Conservation (phyloP, 441 rosid species). For the Pelargonium myrrhifolium region DNA sequence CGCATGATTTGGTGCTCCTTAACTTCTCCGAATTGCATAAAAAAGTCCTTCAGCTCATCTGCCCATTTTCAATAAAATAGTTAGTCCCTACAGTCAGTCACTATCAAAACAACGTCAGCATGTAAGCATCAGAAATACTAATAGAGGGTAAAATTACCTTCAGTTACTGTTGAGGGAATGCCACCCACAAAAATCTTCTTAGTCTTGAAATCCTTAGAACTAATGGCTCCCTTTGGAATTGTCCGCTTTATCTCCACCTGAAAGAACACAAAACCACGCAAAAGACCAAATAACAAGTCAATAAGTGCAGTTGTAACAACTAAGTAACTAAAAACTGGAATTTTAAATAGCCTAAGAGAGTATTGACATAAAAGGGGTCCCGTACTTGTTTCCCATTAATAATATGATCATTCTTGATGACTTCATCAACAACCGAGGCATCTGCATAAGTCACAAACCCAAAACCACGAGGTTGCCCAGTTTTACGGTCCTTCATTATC, state of each 20-base stretch:
- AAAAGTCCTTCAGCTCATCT: constrained; percentile 68
- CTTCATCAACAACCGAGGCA: constrained; percentile 75
- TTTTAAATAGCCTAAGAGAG: neutral
- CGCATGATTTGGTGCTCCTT: constrained; percentile 68
- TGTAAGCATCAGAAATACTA: neutral
- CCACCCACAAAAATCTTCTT: constrained; percentile 76
- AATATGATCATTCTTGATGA: constrained; percentile 64
- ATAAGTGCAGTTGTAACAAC: neutral
- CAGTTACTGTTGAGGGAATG: constrained; percentile 52
- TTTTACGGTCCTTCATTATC: constrained; percentile 83
- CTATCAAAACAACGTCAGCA: neutral
- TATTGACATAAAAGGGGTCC: constrained; percentile 1
- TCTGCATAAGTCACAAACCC: constrained; percentile 90
- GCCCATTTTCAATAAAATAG: constrained; percentile 15
- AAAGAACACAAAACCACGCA: constrained; percentile 15
- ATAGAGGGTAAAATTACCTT: constrained; percentile 30
- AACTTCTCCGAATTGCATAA: constrained; percentile 57
- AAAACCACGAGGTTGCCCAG: constrained; percentile 88
- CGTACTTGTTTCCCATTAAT: constrained; percentile 50
- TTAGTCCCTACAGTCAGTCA: constrained; percentile 5
- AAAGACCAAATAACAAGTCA: constrained; percentile 5
- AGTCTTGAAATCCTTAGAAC: constrained; percentile 59
- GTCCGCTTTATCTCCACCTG: constrained; percentile 94
- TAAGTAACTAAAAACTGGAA: neutral
- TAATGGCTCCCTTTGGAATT: constrained; percentile 72